Conservation (phyloP, 1,284 basidiomycete species). For the Heterobasidion occidentale region DNA sequence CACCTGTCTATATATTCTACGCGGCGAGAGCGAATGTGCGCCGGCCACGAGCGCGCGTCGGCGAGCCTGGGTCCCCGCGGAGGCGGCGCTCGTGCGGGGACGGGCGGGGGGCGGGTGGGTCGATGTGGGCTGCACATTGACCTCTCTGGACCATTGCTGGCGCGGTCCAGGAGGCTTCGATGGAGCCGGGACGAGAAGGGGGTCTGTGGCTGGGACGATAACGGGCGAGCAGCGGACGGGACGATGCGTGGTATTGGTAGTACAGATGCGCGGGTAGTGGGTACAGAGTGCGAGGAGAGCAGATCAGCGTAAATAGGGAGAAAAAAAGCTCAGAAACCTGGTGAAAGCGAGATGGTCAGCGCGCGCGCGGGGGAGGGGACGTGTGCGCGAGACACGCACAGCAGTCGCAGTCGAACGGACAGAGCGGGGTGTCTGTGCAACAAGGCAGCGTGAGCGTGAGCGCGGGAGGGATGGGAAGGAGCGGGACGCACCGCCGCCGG, state of each 20-base stretch:
- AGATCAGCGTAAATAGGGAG: neutral
- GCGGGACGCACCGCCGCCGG: constrained; percentile 60
- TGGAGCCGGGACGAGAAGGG: constrained; percentile 32
- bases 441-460: constrained; percentile 5
- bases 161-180: constrained; percentile 50
- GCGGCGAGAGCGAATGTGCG: too few relatives aligned
- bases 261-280: neutral
- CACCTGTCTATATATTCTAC: too few relatives aligned
- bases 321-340: constrained; percentile 9
- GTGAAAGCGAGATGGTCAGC: neutral
- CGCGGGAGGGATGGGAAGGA: neutral
- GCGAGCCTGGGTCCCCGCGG: too few relatives aligned
- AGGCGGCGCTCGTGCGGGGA: constrained; percentile 6
- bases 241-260: neutral
- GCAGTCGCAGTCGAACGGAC: constrained; percentile 81
- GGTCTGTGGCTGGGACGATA: neutral
- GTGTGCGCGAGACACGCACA: constrained; percentile 44
- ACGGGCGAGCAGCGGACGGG: neutral
- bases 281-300: neutral
- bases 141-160: constrained; percentile 36
- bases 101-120: constrained; percentile 21
- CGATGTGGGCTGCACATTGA: constrained; percentile 60
- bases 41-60: too few relatives aligned
- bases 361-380: neutral
- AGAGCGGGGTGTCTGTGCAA: constrained; percentile 34